Conservation (phyloP, 2,329 filamentous ascomycete species). For the Diaporthe ilicicola region DNA sequence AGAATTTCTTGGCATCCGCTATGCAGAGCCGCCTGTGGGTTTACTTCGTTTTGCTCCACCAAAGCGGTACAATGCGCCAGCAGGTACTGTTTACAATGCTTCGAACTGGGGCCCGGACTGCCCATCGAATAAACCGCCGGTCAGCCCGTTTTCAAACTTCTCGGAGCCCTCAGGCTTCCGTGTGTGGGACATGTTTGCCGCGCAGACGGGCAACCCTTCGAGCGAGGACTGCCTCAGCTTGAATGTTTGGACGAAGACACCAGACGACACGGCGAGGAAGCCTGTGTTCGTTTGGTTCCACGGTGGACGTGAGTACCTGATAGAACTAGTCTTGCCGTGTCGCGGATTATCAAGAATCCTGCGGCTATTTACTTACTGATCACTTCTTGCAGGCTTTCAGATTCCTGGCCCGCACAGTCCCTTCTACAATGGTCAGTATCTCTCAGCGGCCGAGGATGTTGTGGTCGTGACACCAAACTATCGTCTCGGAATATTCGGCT, state of each 20-base stretch:
- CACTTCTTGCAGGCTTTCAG: not conserved
- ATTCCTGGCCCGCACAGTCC: constrained; percentile 12
- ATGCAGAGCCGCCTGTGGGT: constrained; percentile 19
- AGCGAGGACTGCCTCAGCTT: constrained; percentile 48
- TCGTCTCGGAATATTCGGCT: constrained; percentile 26
- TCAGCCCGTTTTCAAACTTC: constrained; percentile 17
- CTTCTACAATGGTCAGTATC: constrained; percentile 14
- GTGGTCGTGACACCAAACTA: constrained; percentile 39
- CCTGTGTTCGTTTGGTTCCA: constrained; percentile 47
- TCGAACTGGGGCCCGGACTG: not conserved
- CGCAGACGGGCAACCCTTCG: constrained; percentile 13
- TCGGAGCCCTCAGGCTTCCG: constrained; percentile 10
- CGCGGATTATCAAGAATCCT: not conserved
- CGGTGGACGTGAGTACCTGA: constrained; percentile 12
- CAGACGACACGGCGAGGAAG: constrained; percentile 43
- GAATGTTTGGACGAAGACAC: constrained; percentile 49
- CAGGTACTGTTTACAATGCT: constrained; percentile 13
- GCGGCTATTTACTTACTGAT: not conserved
- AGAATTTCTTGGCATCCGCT: constrained; percentile 25
- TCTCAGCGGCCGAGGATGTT: constrained; percentile 16
- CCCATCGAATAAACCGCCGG: constrained; percentile 14
- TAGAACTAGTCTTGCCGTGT: not conserved
- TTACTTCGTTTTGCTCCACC: constrained; percentile 7
- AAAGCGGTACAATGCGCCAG: constrained; percentile 14
- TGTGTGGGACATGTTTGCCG: constrained; percentile 15